Percentiles rank a stretch among this genome's conserved stretches.
These are phyloP conservation scores for Hypoxylon rubiginosum DNA, from an alignment of 2,329 filamentous ascomycete genomes.

Conservation along the genomic window DNA sequence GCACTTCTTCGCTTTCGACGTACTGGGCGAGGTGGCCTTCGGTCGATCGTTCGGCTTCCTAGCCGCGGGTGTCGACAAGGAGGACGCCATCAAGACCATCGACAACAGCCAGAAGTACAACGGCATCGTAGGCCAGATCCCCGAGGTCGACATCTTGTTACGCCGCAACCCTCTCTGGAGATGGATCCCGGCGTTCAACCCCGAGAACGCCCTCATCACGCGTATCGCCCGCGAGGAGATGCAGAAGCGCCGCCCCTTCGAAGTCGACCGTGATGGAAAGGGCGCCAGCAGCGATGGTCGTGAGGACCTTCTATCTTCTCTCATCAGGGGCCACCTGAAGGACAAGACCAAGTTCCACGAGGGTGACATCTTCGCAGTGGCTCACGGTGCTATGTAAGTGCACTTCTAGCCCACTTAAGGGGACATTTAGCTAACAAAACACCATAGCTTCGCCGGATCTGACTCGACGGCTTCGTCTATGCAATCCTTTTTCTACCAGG, in stretches of 20 bases:
- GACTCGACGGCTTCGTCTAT: constrained; percentile 72
- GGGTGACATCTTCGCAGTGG: constrained; percentile 69
- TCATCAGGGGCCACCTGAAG: constrained; percentile 67
- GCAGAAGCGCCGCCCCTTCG: constrained; percentile 60
- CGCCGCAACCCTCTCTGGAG: constrained; percentile 64
- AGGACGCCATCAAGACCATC: constrained; percentile 65
- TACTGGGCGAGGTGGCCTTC: constrained; percentile 67
- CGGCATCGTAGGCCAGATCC: constrained; percentile 65
- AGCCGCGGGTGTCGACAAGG: constrained; percentile 63
- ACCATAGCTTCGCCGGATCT: constrained; percentile 67
- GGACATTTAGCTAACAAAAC: constrained; percentile 12
- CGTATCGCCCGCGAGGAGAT: constrained; percentile 66
- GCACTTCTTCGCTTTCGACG: constrained; percentile 61
- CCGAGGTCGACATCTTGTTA: constrained; percentile 62
- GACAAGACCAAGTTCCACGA: constrained; percentile 62
- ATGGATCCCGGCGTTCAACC: constrained; percentile 57
- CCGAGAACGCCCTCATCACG: constrained; percentile 63
- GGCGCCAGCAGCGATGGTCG: constrained; percentile 59
- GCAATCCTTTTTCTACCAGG: constrained; percentile 68
- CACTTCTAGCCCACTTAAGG: background rate
- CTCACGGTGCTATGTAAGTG: constrained; percentile 68
- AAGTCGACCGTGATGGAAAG: constrained; percentile 59
- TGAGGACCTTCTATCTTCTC: constrained; percentile 64
- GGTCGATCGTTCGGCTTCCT: constrained; percentile 67
- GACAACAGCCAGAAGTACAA: constrained; percentile 67